Percentiles rank a stretch among this genome's conserved stretches.
These are phyloP conservation scores for Cryptosporidium xiaoi DNA, from an alignment of 169 alveolate genomes.

Conservation along the genomic window DNA sequence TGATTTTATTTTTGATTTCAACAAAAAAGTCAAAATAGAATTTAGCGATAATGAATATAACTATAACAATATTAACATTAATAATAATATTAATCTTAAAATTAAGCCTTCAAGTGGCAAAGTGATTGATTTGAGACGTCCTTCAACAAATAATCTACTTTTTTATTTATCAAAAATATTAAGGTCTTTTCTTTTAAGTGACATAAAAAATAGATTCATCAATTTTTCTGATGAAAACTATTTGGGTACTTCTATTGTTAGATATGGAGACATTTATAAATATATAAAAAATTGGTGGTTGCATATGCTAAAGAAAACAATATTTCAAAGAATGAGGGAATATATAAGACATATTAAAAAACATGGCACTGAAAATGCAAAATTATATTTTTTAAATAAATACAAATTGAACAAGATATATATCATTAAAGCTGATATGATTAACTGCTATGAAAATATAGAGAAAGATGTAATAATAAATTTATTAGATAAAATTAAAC, in stretches of 20 bases:
- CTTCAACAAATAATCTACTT: constrained; percentile 51
- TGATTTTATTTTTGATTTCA: neutral
- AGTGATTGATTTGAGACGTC: constrained; percentile 27
- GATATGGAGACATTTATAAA: constrained; percentile 47
- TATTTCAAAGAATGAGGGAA: neutral
- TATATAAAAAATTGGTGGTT: constrained; percentile 51
- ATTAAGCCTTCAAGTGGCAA: constrained; percentile 45
- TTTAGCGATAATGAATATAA: neutral
- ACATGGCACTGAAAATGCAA: neutral
- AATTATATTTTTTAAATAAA: neutral
- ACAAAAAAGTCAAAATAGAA: neutral
- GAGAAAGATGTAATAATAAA: constrained; percentile 22
- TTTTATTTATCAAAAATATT: constrained; percentile 38
- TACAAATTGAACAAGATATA: constrained; percentile 2
- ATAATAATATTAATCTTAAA: neutral
- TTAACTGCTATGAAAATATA: constrained; percentile 58
- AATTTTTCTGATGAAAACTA: neutral
- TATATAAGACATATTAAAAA: neutral
- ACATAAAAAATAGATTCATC: neutral
- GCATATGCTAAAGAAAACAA: neutral
- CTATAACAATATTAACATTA: neutral
- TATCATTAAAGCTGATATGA: constrained; percentile 48
- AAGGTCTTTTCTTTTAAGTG: constrained; percentile 48
- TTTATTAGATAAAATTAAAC: constrained; percentile 8
- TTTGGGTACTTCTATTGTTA: constrained; percentile 39